phyloP scores from a whole-genome alignment of 2,329 filamentous ascomycete species.

The Macrophomina pseudophaseolina region DNA sequence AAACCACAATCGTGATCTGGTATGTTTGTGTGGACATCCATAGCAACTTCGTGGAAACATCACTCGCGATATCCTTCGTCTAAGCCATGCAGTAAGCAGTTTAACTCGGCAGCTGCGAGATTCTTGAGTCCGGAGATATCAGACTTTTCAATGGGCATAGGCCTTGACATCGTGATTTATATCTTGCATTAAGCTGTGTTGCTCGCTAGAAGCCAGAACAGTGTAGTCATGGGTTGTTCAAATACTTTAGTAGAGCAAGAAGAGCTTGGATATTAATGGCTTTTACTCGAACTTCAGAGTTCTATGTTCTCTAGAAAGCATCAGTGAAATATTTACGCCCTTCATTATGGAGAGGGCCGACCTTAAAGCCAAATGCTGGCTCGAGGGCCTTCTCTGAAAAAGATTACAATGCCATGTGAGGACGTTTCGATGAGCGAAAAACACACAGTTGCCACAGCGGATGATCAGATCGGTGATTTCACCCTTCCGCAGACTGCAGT shows the following conservation, averaged over 20 bases:
- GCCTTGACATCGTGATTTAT: conserved; percentile 33
- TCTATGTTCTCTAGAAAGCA: not conserved
- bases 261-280: not conserved
- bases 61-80: too few relatives aligned
- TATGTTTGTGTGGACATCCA: not conserved
- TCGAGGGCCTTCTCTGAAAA: not conserved
- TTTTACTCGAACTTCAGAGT: not conserved
- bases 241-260: not conserved
- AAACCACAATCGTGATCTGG: not conserved
- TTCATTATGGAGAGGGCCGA: not conserved
- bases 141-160: conserved; percentile 35
- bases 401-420: conserved; percentile 6
- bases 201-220: not conserved
- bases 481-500: not conserved
- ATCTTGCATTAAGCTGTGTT: not conserved
- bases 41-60: not conserved
- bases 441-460: not conserved
- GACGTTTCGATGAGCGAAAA: not conserved
- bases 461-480: not conserved
- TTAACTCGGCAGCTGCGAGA: conserved; percentile 35
- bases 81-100: too few relatives aligned
- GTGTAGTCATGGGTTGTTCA: not conserved
- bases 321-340: not conserved
- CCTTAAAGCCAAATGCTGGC: not conserved
- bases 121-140: conserved; percentile 33